phyloP scores from a whole-genome alignment of 2,329 filamentous ascomycete genomes.

The Peltaster fructicola region DNA sequence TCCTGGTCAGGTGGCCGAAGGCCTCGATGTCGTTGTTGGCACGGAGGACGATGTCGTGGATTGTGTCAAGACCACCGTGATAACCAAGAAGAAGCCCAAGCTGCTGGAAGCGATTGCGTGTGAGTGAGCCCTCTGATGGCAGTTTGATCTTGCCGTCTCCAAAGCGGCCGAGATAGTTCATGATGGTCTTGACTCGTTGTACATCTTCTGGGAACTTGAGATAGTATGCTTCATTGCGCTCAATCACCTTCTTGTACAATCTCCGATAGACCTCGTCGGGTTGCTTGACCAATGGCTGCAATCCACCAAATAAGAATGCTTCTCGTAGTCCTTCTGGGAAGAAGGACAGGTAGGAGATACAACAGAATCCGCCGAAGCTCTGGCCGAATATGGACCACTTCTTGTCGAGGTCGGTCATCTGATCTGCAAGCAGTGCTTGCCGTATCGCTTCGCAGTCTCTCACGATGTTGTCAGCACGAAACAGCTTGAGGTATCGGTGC shows the following conservation, averaged over 20 bases:
- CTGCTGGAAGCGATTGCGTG: conserved; percentile 55
- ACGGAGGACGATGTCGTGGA: conserved; percentile 58
- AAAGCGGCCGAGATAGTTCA: conserved; percentile 41
- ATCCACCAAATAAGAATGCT: conserved; percentile 65
- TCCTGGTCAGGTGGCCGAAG: conserved; percentile 57
- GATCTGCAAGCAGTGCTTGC: conserved; percentile 51
- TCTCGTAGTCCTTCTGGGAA: conserved; percentile 63
- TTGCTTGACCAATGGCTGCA: conserved; percentile 55
- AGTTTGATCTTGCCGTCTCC: conserved; percentile 43
- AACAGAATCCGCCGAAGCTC: conserved; percentile 81
- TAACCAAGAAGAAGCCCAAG: conserved; percentile 63
- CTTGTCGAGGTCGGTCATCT: conserved; percentile 48
- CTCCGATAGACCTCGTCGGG: conserved; percentile 60
- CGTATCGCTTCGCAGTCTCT: conserved; percentile 77
- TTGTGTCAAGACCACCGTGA: conserved; percentile 56
- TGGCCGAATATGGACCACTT: conserved; percentile 82
- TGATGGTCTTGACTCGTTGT: conserved; percentile 46
- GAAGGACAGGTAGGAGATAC: conserved; percentile 66
- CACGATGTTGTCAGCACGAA: conserved; percentile 81
- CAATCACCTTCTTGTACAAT: conserved; percentile 49
- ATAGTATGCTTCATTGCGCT: conserved; percentile 67
- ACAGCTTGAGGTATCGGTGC: conserved; percentile 63
- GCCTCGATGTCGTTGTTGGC: conserved; percentile 55
- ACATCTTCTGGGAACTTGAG: conserved; percentile 70
- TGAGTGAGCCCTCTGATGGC: conserved; percentile 56